Base-by-base conservation (phyloP, 345 rosid species). In the Eucalyptus guilfoylei region DNA sequence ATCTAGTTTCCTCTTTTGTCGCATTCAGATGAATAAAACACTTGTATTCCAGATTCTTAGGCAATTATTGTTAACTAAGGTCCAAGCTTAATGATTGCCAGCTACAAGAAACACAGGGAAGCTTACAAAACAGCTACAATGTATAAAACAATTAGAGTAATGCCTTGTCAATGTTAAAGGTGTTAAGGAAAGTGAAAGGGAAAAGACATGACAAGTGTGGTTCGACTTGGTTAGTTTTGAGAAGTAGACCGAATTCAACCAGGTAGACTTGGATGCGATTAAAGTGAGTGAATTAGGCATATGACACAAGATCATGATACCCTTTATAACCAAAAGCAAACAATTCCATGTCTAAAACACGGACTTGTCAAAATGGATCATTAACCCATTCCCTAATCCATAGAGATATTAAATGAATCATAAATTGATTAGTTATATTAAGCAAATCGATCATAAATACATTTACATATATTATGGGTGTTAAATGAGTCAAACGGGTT, bases 331-430 rank as follows among this genome's bases (percentile, higher is more conserved):
- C 81, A 72, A 72, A 72, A 34, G 28, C 45, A 72, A 72, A 19
- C 8, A 37, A 72, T 72, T 37, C 44, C 26, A 37, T n/a, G 12
- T 37, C 12, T 2, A 21, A 37, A 26, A 52, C 23, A 1, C 5
- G 0, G 4, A 52, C 4, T 7, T 0, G 4, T 52, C 21, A 52
- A 52, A 52, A 52, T 52, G 55, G 55, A 52, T 52, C 24, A 0
- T 52, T 52, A 52, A 52, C 55, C 55, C 24, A 52, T 52, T 52
- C 10, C 23, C 4, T 52, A 17, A 52, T 50, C 0, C 21, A 50
- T 52, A 19, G 17, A 52, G 10, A 52, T 52, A 52, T 52, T 52
- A 0, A 52, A 52, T 52, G 24, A 52, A 52, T 52, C 4, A 52
- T 52, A 52, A 52, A 52, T 52, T 1, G 24, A 52, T 19, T 52